These are phyloP conservation scores for Teratosphaeria destructans DNA, from an alignment of 2,329 filamentous ascomycete genomes.

Conservation along the genomic window DNA sequence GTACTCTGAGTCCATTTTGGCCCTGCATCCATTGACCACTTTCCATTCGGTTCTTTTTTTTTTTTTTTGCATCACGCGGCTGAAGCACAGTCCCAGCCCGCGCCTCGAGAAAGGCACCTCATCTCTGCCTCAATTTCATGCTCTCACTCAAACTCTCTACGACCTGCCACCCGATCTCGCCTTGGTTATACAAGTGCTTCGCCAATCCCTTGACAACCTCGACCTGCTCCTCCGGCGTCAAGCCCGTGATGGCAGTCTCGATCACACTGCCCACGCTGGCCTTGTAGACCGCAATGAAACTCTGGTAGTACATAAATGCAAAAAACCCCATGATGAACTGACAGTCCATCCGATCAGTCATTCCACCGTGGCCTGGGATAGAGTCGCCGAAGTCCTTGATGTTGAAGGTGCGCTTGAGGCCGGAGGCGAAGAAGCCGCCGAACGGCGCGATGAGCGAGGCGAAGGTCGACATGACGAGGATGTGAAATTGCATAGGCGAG, in stretches of 20 bases:
- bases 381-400: slow-evolving; percentile 99
- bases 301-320: slow-evolving; percentile 92
- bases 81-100: neutral
- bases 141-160: slow-evolving; percentile 25
- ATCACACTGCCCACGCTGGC: slow-evolving; percentile 77
- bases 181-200: slow-evolving; percentile 56
- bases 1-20: neutral
- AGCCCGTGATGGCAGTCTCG: slow-evolving; percentile 81
- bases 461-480: slow-evolving; percentile 81
- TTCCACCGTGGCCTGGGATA: slow-evolving; percentile 93
- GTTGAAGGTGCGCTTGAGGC: slow-evolving; percentile 96
- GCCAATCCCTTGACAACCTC: slow-evolving; percentile 57
- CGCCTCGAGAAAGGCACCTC: neutral
- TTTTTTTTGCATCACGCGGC: neutral
- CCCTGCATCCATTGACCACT: neutral
- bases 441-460: slow-evolving; percentile 95
- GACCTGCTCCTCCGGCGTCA: slow-evolving; percentile 78
- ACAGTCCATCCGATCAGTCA: slow-evolving; percentile 98
- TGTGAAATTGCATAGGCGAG: slow-evolving; percentile 87
- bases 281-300: slow-evolving; percentile 85
- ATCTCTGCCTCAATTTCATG: slow-evolving; percentile 6
- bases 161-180: slow-evolving; percentile 45
- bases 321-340: slow-evolving; percentile 99
- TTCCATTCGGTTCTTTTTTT: neutral
- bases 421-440: slow-evolving; percentile 95